Conservation (phyloP, 805 yeast species). For the Lipomyces kockii region DNA sequence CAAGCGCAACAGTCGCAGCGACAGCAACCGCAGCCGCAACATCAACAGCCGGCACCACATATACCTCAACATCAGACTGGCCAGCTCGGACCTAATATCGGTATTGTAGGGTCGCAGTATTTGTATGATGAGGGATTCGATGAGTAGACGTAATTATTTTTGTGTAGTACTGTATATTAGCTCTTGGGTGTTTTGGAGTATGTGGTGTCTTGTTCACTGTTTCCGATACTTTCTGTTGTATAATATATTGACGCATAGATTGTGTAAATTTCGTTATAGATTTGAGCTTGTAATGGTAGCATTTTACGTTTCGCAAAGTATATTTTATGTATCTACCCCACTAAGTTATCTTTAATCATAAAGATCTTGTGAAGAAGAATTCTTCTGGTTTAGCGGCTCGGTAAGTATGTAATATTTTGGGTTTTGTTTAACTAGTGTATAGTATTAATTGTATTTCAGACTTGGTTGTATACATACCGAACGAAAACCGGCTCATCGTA, state of each 20-base stretch:
- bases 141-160: background rate
- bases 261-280: background rate
- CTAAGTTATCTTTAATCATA: background rate
- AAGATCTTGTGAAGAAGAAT: no score
- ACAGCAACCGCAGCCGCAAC: conserved; percentile 6
- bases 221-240: background rate
- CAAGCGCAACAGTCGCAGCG: conserved; percentile 1
- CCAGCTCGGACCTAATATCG: background rate
- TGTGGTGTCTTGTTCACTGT: background rate
- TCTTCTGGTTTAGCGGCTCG: no score
- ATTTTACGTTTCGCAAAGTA: background rate
- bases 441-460: no score
- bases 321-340: background rate
- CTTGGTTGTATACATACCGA: no score
- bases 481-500: no score
- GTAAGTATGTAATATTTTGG: no score
- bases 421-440: no score
- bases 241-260: background rate
- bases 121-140: conserved; percentile 27
- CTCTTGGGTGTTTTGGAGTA: background rate
- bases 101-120: conserved; percentile 7
- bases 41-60: conserved; percentile 11
- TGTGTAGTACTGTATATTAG: background rate
- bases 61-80: conserved; percentile 5
- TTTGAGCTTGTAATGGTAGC: background rate